Evolutionary conservation across 495 filamentous ascomycete genomes (phyloP), one percentile per base, ranked within the genome.

Genomic region (Aspergillus conjunctus): DNA sequence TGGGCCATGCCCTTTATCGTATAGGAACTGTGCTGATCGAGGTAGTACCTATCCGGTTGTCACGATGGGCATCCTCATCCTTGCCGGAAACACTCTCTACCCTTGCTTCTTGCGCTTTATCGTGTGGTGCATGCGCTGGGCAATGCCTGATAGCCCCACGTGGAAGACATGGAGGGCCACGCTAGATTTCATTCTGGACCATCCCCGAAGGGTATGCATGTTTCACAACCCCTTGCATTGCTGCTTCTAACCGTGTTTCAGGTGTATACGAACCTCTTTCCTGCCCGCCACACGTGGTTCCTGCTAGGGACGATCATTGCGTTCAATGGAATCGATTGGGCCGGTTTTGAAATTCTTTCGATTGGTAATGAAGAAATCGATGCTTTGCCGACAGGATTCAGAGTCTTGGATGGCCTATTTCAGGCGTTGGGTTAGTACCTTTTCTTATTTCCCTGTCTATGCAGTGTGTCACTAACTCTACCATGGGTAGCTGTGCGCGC

Each of bases 321-420:
- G 15, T 79, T 96, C 15, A 97, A 94, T 66, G 87, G 85, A 4
- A 84, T 91, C 54, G 90, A 96, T 67, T 94, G 91, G 90, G 81
- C 80, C 7, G 84, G 83, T 10, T 96, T 95, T 70, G 90, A 92
- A 68, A 69, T 96, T 18, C 79, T 94, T 3, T 87, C 92, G 49
- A 84, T 94, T 54, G 85, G 85, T 26, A 94, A 94, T 67, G 70
- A 78, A 30, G 79, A 79, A 26, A 81, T 93, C 6, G 76, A 84
- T 30, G 58, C 54, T 9, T 79, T 90, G 9, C 82, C 88, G 0
- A 69, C 77, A 0, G 78, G 80, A 14, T 83, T 82, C 56, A 85
- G 87, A 30, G 79, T 90, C 14, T 73, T 96, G 12, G 90, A 91
- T 61, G 92, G 91, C 0, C 76, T 95, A 0, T 96, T 96, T 66